Evolutionary conservation across 768 basidiomycete species (phyloP).

Genomic region (Brasilioporus rufonigricans): DNA sequence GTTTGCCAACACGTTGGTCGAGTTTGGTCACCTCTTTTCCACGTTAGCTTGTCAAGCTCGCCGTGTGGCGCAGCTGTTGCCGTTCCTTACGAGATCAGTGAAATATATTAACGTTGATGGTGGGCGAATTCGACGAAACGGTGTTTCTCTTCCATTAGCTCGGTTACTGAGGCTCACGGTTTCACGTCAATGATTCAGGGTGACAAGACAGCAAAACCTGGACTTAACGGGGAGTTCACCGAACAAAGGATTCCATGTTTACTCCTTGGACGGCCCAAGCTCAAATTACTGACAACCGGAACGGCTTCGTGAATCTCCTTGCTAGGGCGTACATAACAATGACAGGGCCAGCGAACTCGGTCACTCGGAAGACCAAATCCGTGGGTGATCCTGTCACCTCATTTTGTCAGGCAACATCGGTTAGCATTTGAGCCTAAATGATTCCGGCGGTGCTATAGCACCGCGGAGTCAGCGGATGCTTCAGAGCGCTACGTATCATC

Average conservation of each 20-base stretch:
- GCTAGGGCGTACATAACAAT: too few relatives aligned
- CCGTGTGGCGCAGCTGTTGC: conserved; percentile 17
- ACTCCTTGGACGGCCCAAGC: not conserved
- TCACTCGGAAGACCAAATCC: not conserved
- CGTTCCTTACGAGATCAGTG: conserved; percentile 10
- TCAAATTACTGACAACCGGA: not conserved
- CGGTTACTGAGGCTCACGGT: conserved; percentile 9
- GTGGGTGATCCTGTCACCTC: conserved; percentile 5
- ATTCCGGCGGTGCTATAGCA: conserved; percentile 17
- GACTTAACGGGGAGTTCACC: not conserved
- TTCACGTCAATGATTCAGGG: conserved; percentile 11
- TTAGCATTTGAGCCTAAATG: conserved; percentile 12
- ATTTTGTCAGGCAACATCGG: conserved; percentile 24
- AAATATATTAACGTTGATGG: not conserved
- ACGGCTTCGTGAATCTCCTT: not conserved
- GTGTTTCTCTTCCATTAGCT: conserved; percentile 16
- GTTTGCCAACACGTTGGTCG: too few relatives aligned
- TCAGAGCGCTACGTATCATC: not conserved
- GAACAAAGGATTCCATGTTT: too few relatives aligned
- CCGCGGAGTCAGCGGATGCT: conserved; percentile 5
- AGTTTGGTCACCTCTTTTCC: not conserved
- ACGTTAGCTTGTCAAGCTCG: conserved; percentile 1
- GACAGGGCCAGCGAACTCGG: not conserved
- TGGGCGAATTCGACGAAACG: conserved; percentile 2
- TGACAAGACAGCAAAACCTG: not conserved